These are phyloP conservation scores for Diaporthe ilicicola DNA, from an alignment of 2,329 filamentous ascomycete species.

Conservation along the genomic window DNA sequence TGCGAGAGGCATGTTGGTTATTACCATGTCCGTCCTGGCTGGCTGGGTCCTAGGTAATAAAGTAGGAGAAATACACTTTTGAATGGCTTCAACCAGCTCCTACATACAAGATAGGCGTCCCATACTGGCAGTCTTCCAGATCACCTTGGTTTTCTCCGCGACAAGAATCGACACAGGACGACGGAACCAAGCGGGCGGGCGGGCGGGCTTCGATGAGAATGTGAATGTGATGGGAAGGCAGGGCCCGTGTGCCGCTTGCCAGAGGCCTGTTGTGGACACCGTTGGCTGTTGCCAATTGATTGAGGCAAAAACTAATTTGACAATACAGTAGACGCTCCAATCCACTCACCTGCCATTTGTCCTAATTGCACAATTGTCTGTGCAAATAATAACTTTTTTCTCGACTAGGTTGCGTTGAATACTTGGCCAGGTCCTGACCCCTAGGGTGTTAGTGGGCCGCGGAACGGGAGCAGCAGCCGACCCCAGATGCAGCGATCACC, in stretches of 20 bases:
- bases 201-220: neutral
- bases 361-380: neutral
- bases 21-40: no score
- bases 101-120: neutral
- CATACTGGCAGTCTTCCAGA: neutral
- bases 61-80: neutral
- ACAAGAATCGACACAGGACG: neutral
- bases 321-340: neutral
- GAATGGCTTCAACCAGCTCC: neutral
- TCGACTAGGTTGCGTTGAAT: neutral
- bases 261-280: neutral
- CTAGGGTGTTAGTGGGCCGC: no score
- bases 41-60: neutral
- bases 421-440: neutral
- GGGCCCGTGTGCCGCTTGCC: neutral
- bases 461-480: constrained; percentile 18
- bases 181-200: neutral
- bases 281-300: neutral
- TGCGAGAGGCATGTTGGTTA: neutral
- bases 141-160: neutral
- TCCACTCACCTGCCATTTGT: neutral
- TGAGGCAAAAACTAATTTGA: neutral
- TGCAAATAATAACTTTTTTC: neutral
- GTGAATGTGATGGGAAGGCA: neutral
- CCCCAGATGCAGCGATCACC: neutral